Evolutionary conservation across 2,329 filamentous ascomycete species (phyloP).

Genomic region (Aspergillus intermedius): DNA sequence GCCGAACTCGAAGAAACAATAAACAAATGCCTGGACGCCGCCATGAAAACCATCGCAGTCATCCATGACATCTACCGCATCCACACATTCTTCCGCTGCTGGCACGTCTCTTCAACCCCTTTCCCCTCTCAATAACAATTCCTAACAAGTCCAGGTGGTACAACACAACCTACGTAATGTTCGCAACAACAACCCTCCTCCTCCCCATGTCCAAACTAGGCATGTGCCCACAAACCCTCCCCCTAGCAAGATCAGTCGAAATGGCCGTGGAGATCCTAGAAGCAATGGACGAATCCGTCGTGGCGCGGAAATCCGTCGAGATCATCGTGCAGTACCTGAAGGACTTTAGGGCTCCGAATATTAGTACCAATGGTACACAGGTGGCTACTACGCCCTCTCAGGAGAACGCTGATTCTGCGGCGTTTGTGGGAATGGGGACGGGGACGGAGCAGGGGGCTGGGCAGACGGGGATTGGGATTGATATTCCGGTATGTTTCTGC

Average conservation of each 20-base stretch:
- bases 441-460: conserved; percentile 7
- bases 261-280: conserved; percentile 36
- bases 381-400: not conserved
- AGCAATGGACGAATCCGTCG: conserved; percentile 38
- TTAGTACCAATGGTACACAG: conserved; percentile 1
- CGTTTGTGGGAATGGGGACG: not conserved
- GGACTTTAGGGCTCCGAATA: conserved; percentile 18
- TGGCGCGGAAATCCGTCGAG: conserved; percentile 34
- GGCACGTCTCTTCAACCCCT: conserved; percentile 18
- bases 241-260: conserved; percentile 25
- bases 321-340: conserved; percentile 28
- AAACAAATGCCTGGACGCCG: conserved; percentile 34
- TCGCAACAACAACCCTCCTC: conserved; percentile 34
- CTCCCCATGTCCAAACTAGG: conserved; percentile 28
- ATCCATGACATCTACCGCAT: conserved; percentile 35
- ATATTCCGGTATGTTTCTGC: conserved; percentile 20
- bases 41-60: conserved; percentile 34
- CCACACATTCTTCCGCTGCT: conserved; percentile 38
- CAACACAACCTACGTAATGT: conserved; percentile 38
- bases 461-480: conserved; percentile 16
- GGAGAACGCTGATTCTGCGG: not conserved
- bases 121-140: not conserved
- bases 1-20: conserved; percentile 25
- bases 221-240: conserved; percentile 22
- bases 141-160: conserved; percentile 30